These are phyloP conservation scores for Hypoxylon sp. DNA, from an alignment of 2,329 filamentous ascomycete genomes.

Conservation along the genomic window DNA sequence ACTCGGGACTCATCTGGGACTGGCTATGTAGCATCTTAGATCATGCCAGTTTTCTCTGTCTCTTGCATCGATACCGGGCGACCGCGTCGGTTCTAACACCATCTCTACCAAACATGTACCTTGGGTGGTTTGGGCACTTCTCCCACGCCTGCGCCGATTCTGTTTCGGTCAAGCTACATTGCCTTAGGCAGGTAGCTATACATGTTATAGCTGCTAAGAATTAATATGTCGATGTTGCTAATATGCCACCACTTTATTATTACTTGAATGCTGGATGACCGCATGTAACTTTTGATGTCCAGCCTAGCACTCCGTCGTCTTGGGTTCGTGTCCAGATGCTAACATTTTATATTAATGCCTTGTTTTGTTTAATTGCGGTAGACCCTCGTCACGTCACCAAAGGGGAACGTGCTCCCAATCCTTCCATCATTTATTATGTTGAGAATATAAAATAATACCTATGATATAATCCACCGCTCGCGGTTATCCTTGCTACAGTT, in stretches of 20 bases:
- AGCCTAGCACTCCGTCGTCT: slow-evolving; percentile 31
- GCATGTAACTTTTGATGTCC: slow-evolving; percentile 21
- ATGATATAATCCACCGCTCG: slow-evolving; percentile 25
- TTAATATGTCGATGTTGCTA: slow-evolving; percentile 13
- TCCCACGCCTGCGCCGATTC: slow-evolving; percentile 23
- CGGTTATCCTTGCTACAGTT: slow-evolving; percentile 18
- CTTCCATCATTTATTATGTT: slow-evolving; percentile 12
- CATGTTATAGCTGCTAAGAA: slow-evolving; percentile 18
- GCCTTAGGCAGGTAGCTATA: slow-evolving; percentile 19
- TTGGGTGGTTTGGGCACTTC: slow-evolving; percentile 20
- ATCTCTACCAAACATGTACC: slow-evolving; percentile 23
- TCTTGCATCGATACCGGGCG: slow-evolving; percentile 15
- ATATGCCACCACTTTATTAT: slow-evolving; percentile 23
- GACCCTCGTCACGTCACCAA: slow-evolving; percentile 8
- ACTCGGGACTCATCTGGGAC: slow-evolving; percentile 39
- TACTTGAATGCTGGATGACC: slow-evolving; percentile 34
- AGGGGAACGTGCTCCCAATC: slow-evolving; percentile 14
- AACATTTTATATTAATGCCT: slow-evolving; percentile 28
- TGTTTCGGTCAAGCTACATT: slow-evolving; percentile 27
- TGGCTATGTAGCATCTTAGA: slow-evolving; percentile 24
- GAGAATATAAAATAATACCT: slow-evolving; percentile 28
- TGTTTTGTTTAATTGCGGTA: slow-evolving; percentile 5
- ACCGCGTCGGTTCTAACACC: slow-evolving; percentile 27
- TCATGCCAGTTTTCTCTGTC: slow-evolving; percentile 23
- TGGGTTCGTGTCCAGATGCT: slow-evolving; percentile 23